Evolutionary conservation across 139 green algal species (phyloP), one percentile per base, ranked within the genome.

Genomic region (Nannochloris sp.): DNA sequence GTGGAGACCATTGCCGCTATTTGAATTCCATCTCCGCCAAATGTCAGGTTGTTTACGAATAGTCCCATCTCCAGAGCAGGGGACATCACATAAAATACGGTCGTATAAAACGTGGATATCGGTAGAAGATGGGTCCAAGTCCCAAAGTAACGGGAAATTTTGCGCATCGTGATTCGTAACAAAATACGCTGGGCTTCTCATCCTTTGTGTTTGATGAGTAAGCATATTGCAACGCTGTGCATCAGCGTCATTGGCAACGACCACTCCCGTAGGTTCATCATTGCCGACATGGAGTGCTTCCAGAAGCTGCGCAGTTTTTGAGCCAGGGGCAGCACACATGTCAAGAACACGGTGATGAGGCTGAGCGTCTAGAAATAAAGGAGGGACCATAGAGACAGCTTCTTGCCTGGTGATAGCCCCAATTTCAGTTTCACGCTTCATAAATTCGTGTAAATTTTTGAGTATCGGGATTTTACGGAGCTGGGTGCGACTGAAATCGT

Each of bases 381-480:
- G 91, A 7, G 94, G 94, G 48, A 99, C 87, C 94, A 99, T 99
- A 60, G 89, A 97, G 66, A 98, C 94, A 4, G 89, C 91, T 78
- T 99, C 94, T 83, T 99, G 94, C 4, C 94, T 76, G 4, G 88
- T 96, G 83, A 99, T 98, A 79, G 56, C 86, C 25, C 94, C 94
- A 51, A 66, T 58, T 7, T 94, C 87, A 51, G 95, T 86, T 45
- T 88, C 83, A 4, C 77, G 61, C 69, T 88, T 90, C 51, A 92
- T 73, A 67, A 89, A 91, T 31, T 90, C 84, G 59, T 96, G 89
- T 54, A 95, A 78, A 14, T 47, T 63, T 13, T 63, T 72, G 61
- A 98, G 84, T 30, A 62, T 34, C 1, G 78, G 75, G 30, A 87
- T 44, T 76, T 91, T 95, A 42, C 93, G 82, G 62, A 99, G 83